Evolutionary conservation across 805 yeast genomes (phyloP).

Genomic region (Kuraishia ogatae): DNA sequence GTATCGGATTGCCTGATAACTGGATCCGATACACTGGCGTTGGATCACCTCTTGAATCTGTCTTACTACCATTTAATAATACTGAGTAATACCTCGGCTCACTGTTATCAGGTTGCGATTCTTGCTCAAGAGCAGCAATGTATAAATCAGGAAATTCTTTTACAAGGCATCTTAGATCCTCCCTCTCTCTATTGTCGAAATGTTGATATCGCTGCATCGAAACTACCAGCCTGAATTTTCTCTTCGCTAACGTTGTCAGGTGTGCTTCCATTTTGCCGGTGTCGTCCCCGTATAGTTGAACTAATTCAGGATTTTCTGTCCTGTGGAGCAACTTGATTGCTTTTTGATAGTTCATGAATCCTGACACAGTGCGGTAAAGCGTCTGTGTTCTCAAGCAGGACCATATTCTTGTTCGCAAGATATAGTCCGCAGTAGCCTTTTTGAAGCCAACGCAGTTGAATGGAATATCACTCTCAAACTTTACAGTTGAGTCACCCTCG

Average conservation of each 20-base stretch:
- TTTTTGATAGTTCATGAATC: constrained; percentile 69
- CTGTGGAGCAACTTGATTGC: constrained; percentile 65
- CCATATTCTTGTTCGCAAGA: constrained; percentile 76
- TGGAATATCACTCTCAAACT: constrained; percentile 49
- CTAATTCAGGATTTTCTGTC: constrained; percentile 53
- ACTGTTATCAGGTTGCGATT: constrained; percentile 27
- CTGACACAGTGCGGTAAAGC: constrained; percentile 72
- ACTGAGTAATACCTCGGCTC: constrained; percentile 50
- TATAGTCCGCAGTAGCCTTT: constrained; percentile 51
- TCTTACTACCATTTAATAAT: constrained; percentile 53
- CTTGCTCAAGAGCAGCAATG: constrained; percentile 48
- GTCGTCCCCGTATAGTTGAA: constrained; percentile 29
- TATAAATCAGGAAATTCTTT: constrained; percentile 63
- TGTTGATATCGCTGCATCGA: constrained; percentile 81
- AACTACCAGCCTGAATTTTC: constrained; percentile 74
- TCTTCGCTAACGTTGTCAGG: constrained; percentile 60
- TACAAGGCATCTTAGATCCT: constrained; percentile 58
- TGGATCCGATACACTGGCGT: constrained; percentile 52
- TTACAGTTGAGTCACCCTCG: constrained; percentile 26
- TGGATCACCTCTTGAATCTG: constrained; percentile 38
- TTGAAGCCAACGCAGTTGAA: constrained; percentile 68
- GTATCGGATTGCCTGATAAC: constrained; percentile 87
- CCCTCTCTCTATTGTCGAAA: constrained; percentile 56
- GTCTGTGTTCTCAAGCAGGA: constrained; percentile 81
- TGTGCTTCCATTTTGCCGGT: constrained; percentile 56